Percentiles rank a stretch among this genome's conserved stretches.
Evolutionary conservation across 805 yeast genomes (phyloP).

Genomic region (Starmera quercuum): DNA sequence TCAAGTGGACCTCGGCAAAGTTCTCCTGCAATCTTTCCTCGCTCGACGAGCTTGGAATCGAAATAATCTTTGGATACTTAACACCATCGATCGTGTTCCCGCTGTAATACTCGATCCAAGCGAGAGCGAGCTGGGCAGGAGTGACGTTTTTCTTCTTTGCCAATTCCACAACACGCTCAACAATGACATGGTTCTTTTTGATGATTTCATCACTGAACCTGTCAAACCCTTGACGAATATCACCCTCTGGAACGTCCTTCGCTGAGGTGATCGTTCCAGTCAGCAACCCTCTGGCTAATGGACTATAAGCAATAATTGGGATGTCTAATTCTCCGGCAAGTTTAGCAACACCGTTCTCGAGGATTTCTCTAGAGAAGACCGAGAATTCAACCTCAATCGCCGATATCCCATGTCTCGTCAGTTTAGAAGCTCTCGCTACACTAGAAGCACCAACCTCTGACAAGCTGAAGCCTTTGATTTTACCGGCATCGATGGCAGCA

Average conservation of each 20-base stretch:
- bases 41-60: constrained; percentile 76
- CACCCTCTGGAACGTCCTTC: constrained; percentile 47
- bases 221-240: constrained; percentile 42
- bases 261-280: constrained; percentile 49
- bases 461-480: constrained; percentile 62
- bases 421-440: constrained; percentile 47
- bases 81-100: constrained; percentile 12
- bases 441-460: constrained; percentile 65
- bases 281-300: constrained; percentile 71
- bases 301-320: constrained; percentile 76
- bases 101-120: constrained; percentile 48
- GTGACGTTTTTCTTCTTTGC: constrained; percentile 41
- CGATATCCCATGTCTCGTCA: constrained; percentile 43
- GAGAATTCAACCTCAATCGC: constrained; percentile 79
- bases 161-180: constrained; percentile 39
- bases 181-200: constrained; percentile 41
- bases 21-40: constrained; percentile 55
- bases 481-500: constrained; percentile 54
- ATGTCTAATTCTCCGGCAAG: constrained; percentile 49
- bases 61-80: constrained; percentile 49
- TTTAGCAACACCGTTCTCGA: constrained; percentile 55
- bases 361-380: constrained; percentile 54
- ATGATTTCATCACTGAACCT: constrained; percentile 54
- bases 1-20: constrained; percentile 36
- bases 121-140: constrained; percentile 62